A percentile compares a stretch with the other conserved stretches of the same genome.
phyloP scores from a whole-genome alignment of 2,329 filamentous ascomycete species.

The Talaromyces sp. region DNA sequence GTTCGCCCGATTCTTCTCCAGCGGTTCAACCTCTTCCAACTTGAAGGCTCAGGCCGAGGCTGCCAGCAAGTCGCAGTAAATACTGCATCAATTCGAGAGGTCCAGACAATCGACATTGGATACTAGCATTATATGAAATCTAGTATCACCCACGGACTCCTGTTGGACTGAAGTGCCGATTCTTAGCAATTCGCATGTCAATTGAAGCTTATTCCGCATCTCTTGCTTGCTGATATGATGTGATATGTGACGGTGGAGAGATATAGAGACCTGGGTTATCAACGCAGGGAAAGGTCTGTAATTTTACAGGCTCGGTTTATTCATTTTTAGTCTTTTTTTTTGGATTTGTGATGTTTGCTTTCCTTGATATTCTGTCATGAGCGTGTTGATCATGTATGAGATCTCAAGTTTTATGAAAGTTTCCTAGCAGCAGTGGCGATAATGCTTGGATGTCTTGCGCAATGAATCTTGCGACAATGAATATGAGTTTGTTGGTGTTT shows the following conservation, averaged over 20 bases:
- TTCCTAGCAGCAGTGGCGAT: slow-evolving; percentile 6
- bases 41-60: slow-evolving; percentile 85
- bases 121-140: neutral
- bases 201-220: neutral
- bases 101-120: slow-evolving; percentile 19
- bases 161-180: neutral
- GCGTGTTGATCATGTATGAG: slow-evolving; percentile 17
- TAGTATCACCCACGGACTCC: slow-evolving; percentile 8
- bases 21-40: slow-evolving; percentile 74
- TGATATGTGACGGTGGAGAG: slow-evolving; percentile 7
- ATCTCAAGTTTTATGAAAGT: slow-evolving; percentile 13
- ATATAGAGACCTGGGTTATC: neutral
- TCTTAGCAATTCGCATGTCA: neutral
- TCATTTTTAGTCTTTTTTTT: slow-evolving; percentile 1
- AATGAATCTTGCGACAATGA: slow-evolving; percentile 5
- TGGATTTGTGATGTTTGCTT: neutral
- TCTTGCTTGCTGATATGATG: neutral
- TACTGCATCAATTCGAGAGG: slow-evolving; percentile 20
- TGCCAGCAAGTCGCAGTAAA: slow-evolving; percentile 53
- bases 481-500: slow-evolving; percentile 8
- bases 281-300: neutral
- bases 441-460: slow-evolving; percentile 2
- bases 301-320: neutral
- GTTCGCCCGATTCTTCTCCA: slow-evolving; percentile 85
- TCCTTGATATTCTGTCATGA: slow-evolving; percentile 3